These are phyloP conservation scores for Solanum pennellii DNA, from an alignment of 257 asterid genomes.

Conservation along the genomic window DNA sequence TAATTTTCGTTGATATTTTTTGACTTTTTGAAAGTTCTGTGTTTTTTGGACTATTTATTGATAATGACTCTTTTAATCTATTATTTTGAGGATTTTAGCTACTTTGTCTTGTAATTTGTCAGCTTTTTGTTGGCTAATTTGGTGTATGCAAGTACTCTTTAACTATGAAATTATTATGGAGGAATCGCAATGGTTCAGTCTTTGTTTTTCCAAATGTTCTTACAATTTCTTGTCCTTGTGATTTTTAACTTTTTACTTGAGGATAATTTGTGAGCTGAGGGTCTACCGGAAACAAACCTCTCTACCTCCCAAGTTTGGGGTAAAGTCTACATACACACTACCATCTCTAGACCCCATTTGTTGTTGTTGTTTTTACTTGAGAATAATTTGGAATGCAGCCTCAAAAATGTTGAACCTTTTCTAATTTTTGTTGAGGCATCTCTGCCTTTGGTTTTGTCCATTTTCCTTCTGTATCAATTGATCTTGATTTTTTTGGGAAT, in stretches of 20 bases:
- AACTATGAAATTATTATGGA: not conserved
- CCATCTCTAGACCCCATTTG: not conserved
- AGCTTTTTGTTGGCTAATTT: not conserved
- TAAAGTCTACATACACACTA: not conserved
- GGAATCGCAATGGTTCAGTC: not conserved
- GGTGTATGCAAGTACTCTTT: not conserved
- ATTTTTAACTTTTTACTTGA: not conserved
- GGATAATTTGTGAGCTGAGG: not conserved
- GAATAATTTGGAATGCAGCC: not conserved
- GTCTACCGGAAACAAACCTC: not conserved
- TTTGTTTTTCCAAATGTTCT: not conserved
- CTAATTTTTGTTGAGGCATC: not conserved
- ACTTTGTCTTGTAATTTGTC: not conserved
- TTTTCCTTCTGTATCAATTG: not conserved
- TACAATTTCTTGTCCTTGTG: not conserved
- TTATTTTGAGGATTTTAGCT: not conserved
- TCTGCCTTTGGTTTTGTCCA: not conserved
- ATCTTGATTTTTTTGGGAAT: not conserved
- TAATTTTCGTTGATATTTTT: not conserved
- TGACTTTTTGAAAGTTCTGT: not conserved
- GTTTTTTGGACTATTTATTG: not conserved
- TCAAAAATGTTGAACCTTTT: not conserved
- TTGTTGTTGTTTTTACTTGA: not conserved
- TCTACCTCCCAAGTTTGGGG: not conserved
- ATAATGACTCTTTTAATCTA: not conserved